A percentile compares a stretch with the other conserved stretches of the same genome.
Evolutionary conservation across 495 filamentous ascomycete genomes (phyloP).

Genomic region (Aspergillus egyptiacus): DNA sequence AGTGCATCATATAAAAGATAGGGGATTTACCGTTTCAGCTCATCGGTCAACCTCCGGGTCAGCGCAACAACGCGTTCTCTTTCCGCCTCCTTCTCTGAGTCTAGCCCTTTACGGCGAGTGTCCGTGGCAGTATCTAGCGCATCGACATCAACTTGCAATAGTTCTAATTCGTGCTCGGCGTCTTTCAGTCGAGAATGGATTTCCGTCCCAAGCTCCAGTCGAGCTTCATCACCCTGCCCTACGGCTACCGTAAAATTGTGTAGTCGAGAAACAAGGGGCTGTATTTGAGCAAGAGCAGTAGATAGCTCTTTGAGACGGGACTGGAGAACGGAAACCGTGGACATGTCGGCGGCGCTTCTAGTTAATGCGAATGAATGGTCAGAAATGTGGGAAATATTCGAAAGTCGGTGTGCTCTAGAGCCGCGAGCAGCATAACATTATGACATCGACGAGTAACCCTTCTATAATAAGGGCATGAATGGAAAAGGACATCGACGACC

Average conservation of each 20-base stretch:
- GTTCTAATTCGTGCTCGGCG: conserved; percentile 79
- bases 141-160: conserved; percentile 70
- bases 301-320: conserved; percentile 63
- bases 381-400: background rate
- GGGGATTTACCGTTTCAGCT: conserved; percentile 56
- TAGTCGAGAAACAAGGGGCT: conserved; percentile 70
- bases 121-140: conserved; percentile 49
- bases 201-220: conserved; percentile 71
- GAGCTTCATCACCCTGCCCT: conserved; percentile 56
- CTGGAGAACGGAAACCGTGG: conserved; percentile 52
- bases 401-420: background rate
- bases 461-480: no score
- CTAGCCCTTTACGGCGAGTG: conserved; percentile 32
- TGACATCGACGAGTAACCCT: no score
- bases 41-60: conserved; percentile 55
- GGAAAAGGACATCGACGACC: no score
- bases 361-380: no score
- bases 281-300: conserved; percentile 58
- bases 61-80: conserved; percentile 56
- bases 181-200: conserved; percentile 80
- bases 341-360: conserved; percentile 35
- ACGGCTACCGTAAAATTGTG: conserved; percentile 59
- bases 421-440: background rate
- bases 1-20: background rate
- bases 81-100: conserved; percentile 48